phyloP scores from a whole-genome alignment of 352 stramenopile species.

The Globisporangium radiosum region DNA sequence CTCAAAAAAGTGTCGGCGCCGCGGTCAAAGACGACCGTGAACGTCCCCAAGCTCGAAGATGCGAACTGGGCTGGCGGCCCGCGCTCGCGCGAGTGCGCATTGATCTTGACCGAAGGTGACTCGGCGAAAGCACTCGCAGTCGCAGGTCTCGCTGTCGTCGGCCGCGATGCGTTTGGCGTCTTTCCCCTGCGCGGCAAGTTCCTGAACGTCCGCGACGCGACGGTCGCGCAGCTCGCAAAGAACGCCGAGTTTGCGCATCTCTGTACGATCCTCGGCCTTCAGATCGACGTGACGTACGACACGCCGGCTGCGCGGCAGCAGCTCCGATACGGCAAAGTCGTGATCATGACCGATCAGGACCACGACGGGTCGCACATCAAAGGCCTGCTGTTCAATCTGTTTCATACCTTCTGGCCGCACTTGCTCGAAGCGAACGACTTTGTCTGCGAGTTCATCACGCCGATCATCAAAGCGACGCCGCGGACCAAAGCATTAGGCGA shows the following conservation, averaged over 20 bases:
- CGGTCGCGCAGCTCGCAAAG: slow-evolving; percentile 81
- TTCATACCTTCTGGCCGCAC: slow-evolving; percentile 98
- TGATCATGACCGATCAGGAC: slow-evolving; percentile 99
- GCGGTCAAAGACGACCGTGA: slow-evolving; percentile 65
- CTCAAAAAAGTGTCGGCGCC: slow-evolving; percentile 84
- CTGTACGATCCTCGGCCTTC: slow-evolving; percentile 97
- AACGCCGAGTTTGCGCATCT: slow-evolving; percentile 95
- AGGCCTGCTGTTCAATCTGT: slow-evolving; percentile 98
- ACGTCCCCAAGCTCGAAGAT: slow-evolving; percentile 99
- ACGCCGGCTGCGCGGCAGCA: slow-evolving; percentile 83
- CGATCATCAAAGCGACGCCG: slow-evolving; percentile 96
- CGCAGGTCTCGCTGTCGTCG: slow-evolving; percentile 96
- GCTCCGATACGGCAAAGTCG: slow-evolving; percentile 97
- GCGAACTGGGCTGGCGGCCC: slow-evolving; percentile 95
- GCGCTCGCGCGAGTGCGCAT: slow-evolving; percentile 88
- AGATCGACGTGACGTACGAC: slow-evolving; percentile 94
- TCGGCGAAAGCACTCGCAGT: slow-evolving; percentile 99
- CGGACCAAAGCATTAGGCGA: slow-evolving; percentile 44
- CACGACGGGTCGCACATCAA: slow-evolving; percentile 99
- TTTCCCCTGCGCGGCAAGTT: slow-evolving; percentile 98
- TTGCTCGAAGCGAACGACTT: slow-evolving; percentile 94
- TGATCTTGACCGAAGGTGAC: slow-evolving; percentile 99
- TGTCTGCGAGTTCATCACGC: slow-evolving; percentile 99
- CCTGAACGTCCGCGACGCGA: slow-evolving; percentile 87
- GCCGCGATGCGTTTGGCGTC: slow-evolving; percentile 97